Conservation (phyloP, 2,329 filamentous ascomycete species). For the Pseudogymnoascus sp. region DNA sequence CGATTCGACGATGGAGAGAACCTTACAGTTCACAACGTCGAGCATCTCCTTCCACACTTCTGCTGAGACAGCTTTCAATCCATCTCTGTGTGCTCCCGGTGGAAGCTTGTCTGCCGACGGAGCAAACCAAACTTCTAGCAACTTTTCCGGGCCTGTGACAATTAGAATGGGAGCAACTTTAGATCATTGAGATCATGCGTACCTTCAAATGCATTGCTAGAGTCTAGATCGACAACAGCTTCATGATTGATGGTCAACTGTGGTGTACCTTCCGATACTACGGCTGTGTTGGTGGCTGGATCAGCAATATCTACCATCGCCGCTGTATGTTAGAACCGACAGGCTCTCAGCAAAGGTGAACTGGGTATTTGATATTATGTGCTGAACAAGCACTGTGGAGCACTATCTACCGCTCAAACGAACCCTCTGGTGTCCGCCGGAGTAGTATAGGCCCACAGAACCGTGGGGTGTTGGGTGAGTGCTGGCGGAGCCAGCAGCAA, state of each 20-base stretch:
- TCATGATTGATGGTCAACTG: constrained; percentile 96
- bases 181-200: constrained; percentile 20
- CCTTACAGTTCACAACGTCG: constrained; percentile 96
- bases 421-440: constrained; percentile 88
- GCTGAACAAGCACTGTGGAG: constrained; percentile 58
- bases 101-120: constrained; percentile 68
- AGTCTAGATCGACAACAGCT: constrained; percentile 86
- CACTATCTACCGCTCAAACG: constrained; percentile 97
- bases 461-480: constrained; percentile 49
- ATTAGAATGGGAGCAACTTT: constrained; percentile 21
- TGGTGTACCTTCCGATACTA: constrained; percentile 73
- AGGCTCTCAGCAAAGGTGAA: background rate
- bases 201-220: constrained; percentile 94
- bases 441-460: constrained; percentile 95
- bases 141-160: constrained; percentile 74
- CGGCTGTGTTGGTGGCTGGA: constrained; percentile 73
- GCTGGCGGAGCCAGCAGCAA: constrained; percentile 88
- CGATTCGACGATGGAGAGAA: constrained; percentile 86
- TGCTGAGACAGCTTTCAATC: constrained; percentile 75
- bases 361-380: background rate
- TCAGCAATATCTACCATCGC: constrained; percentile 82
- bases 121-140: constrained; percentile 97
- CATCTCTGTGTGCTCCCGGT: constrained; percentile 28
- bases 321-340: constrained; percentile 25
- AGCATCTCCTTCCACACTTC: constrained; percentile 95